These are phyloP conservation scores for Podaxis sp. DNA, from an alignment of 768 basidiomycete species.

Conservation along the genomic window DNA sequence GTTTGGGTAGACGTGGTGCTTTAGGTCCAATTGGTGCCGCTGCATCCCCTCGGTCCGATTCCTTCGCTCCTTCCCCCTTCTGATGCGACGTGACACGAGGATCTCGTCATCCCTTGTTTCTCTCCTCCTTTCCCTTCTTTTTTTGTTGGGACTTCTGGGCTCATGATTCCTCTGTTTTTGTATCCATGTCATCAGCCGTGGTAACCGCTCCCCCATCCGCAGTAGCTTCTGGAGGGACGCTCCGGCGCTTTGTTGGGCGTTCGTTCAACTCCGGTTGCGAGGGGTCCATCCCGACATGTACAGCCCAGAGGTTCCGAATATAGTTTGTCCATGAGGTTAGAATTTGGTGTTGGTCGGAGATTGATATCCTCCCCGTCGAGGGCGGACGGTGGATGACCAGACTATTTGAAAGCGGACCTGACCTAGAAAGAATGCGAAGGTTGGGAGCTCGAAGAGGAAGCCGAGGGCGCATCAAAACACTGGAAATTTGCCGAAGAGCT, in stretches of 20 bases:
- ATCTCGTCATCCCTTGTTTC: conserved; percentile 36
- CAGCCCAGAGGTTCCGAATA: background rate
- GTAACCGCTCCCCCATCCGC: background rate
- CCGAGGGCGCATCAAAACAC: conserved; percentile 5
- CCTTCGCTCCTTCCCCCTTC: conserved; percentile 22
- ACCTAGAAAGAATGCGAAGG: background rate
- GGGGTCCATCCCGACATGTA: conserved; percentile 7
- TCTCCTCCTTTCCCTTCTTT: conserved; percentile 29
- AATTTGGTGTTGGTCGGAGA: background rate
- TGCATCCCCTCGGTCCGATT: conserved; percentile 17
- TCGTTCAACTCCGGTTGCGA: background rate
- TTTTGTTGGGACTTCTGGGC: conserved; percentile 24
- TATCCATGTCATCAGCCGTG: background rate
- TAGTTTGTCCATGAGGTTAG: background rate
- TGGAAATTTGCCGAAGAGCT: background rate
- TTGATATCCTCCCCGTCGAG: background rate
- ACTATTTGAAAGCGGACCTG: background rate
- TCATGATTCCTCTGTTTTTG: background rate
- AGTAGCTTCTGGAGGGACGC: background rate
- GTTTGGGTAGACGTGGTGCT: conserved; percentile 71
- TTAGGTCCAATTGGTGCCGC: conserved; percentile 35
- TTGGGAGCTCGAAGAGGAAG: background rate
- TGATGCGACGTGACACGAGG: conserved; percentile 42
- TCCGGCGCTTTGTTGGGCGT: conserved; percentile 5
- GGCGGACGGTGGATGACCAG: background rate